Evolutionary conservation across 306 rosid species (phyloP).

Genomic region (Quercus glauca): DNA sequence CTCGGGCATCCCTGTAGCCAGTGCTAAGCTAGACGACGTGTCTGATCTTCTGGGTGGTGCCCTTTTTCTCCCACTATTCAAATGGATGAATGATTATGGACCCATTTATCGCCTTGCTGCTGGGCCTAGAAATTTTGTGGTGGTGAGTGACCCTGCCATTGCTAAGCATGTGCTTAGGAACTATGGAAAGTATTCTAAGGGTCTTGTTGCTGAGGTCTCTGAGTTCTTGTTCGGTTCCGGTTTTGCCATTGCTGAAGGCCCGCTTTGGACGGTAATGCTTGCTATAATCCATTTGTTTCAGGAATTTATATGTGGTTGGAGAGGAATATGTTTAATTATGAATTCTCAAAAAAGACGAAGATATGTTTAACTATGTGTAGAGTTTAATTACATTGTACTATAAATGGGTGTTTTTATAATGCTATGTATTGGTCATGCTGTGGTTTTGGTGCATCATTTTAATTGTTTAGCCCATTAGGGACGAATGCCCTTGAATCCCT

Average conservation of each 20-base stretch:
- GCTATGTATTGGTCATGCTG: not conserved
- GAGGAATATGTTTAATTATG: no score
- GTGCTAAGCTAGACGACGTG: constrained; percentile 82
- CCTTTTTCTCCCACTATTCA: constrained; percentile 77
- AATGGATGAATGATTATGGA: constrained; percentile 87
- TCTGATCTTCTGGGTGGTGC: constrained; percentile 96
- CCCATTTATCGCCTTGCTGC: constrained; percentile 84
- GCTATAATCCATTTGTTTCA: not conserved
- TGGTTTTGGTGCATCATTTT: not conserved
- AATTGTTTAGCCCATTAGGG: not conserved
- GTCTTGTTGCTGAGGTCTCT: constrained; percentile 86
- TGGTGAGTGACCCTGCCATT: constrained; percentile 89
- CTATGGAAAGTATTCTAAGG: constrained; percentile 71
- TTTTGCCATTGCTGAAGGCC: constrained; percentile 94
- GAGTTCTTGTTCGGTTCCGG: constrained; percentile 88
- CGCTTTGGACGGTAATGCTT: constrained; percentile 85
- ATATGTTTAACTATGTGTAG: not conserved
- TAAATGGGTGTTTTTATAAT: not conserved
- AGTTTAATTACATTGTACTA: not conserved
- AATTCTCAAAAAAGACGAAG: no score
- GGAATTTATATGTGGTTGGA: not conserved
- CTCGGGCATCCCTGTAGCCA: constrained; percentile 74
- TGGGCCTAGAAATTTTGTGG: constrained; percentile 88
- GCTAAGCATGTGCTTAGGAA: constrained; percentile 85
- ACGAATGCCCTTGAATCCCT: no score